These are phyloP conservation scores for Epichloe uncinata DNA, from an alignment of 2,329 filamentous ascomycete species.

Conservation along the genomic window DNA sequence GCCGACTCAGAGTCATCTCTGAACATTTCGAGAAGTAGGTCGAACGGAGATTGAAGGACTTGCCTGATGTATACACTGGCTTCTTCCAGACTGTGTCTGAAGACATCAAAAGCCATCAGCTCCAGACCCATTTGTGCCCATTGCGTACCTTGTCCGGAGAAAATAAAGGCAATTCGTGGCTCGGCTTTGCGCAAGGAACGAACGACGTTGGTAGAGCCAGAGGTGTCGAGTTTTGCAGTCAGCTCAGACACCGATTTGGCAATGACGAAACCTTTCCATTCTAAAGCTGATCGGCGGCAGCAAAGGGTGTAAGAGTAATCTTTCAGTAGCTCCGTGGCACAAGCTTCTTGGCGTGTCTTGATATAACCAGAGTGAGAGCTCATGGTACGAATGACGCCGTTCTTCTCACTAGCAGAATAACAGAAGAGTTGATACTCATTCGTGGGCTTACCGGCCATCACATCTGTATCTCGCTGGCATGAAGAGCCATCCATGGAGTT, in stretches of 20 bases:
- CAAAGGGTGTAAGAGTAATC: slow-evolving; percentile 34
- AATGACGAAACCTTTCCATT: slow-evolving; percentile 28
- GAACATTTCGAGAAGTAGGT: slow-evolving; percentile 23
- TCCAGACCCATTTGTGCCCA: slow-evolving; percentile 29
- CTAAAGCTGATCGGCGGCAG: slow-evolving; percentile 29
- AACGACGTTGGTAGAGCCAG: slow-evolving; percentile 9
- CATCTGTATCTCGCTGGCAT: background rate
- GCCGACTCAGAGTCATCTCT: slow-evolving; percentile 12
- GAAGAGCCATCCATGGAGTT: slow-evolving; percentile 12
- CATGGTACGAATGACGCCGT: slow-evolving; percentile 23
- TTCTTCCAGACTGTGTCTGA: slow-evolving; percentile 25
- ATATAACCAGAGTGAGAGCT: slow-evolving; percentile 22
- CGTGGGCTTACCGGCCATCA: background rate
- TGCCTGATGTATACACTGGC: slow-evolving; percentile 19
- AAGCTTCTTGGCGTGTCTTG: slow-evolving; percentile 4
- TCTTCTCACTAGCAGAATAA: slow-evolving; percentile 31
- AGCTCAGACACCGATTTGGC: slow-evolving; percentile 23
- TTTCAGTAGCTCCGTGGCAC: slow-evolving; percentile 14
- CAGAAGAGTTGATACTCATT: slow-evolving; percentile 24
- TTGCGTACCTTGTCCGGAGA: slow-evolving; percentile 31
- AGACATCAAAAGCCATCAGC: slow-evolving; percentile 27
- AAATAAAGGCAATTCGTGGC: slow-evolving; percentile 26
- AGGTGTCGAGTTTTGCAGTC: slow-evolving; percentile 12
- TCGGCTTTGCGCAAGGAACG: slow-evolving; percentile 15
- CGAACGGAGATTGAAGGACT: slow-evolving; percentile 18